Percentiles rank a stretch among this genome's conserved stretches.
Evolutionary conservation across 768 basidiomycete genomes (phyloP).

Genomic region (Russula olivacea): DNA sequence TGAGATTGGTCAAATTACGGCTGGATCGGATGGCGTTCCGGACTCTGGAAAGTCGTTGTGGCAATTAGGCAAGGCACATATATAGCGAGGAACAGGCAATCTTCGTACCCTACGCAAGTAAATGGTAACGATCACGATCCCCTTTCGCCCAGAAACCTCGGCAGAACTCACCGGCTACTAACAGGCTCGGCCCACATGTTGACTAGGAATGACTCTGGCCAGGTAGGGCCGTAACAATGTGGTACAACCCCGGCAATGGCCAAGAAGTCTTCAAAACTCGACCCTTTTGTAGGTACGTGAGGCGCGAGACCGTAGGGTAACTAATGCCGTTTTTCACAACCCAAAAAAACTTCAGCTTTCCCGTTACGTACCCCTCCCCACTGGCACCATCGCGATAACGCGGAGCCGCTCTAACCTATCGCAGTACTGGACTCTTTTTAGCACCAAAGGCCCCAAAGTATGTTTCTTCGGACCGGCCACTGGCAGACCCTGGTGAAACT

Average conservation of each 20-base stretch:
- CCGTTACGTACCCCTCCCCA: neutral
- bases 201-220: neutral
- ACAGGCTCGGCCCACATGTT: neutral
- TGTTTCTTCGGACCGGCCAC: neutral
- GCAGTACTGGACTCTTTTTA: neutral
- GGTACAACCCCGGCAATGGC: neutral
- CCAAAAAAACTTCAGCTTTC: neutral
- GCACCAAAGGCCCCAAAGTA: neutral
- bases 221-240: neutral
- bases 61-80: neutral
- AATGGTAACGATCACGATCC: neutral
- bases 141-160: neutral
- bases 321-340: neutral
- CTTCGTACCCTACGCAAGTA: slow-evolving; percentile 1
- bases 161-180: slow-evolving; percentile 1
- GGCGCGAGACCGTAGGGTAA: neutral
- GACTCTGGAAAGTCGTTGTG: neutral
- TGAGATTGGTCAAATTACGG: slow-evolving; percentile 1
- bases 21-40: neutral
- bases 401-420: slow-evolving; percentile 6
- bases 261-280: neutral
- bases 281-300: neutral
- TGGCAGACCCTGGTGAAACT: neutral
- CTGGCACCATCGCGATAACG: neutral
- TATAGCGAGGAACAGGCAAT: neutral